Percentiles rank a stretch among this genome's conserved stretches.
These are phyloP conservation scores for Diplocarpon rosae DNA, from an alignment of 2,329 filamentous ascomycete genomes.

Conservation along the genomic window DNA sequence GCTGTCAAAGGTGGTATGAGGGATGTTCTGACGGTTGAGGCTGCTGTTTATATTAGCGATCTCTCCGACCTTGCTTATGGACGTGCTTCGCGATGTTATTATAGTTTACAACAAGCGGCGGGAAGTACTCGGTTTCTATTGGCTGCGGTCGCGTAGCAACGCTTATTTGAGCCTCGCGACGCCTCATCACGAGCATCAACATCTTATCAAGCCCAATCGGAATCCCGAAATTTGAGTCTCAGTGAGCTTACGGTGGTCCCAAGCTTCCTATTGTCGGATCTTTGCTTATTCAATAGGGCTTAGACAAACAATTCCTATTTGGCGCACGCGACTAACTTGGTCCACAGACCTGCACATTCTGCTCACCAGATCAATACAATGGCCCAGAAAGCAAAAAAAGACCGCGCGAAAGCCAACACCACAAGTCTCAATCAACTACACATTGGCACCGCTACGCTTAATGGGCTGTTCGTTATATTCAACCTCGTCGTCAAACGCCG, in stretches of 20 bases:
- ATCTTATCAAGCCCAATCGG: no score
- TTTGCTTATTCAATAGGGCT: no score
- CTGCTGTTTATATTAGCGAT: slow-evolving; percentile 16
- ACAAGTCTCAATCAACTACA: slow-evolving; percentile 72
- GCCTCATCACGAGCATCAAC: no score
- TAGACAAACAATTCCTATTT: neutral
- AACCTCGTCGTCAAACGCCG: slow-evolving; percentile 53
- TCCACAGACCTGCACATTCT: neutral
- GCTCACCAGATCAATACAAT: slow-evolving; percentile 10
- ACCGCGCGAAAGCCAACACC: slow-evolving; percentile 67
- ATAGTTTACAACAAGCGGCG: slow-evolving; percentile 8
- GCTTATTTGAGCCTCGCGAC: neutral
- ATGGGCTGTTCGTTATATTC: slow-evolving; percentile 63
- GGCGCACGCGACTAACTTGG: neutral
- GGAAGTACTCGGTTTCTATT: slow-evolving; percentile 8
- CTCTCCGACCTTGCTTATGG: slow-evolving; percentile 12
- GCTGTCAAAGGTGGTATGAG: neutral
- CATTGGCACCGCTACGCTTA: slow-evolving; percentile 59
- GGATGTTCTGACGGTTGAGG: slow-evolving; percentile 7
- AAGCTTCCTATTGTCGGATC: no score
- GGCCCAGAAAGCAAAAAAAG: slow-evolving; percentile 30
- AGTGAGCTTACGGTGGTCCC: no score
- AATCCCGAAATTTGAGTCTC: no score
- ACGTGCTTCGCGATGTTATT: slow-evolving; percentile 21
- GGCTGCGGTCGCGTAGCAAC: slow-evolving; percentile 14